Evolutionary conservation across 352 stramenopile genomes (phyloP), one percentile per base, ranked within the genome.

Genomic region (Phytophthora parvispora): DNA sequence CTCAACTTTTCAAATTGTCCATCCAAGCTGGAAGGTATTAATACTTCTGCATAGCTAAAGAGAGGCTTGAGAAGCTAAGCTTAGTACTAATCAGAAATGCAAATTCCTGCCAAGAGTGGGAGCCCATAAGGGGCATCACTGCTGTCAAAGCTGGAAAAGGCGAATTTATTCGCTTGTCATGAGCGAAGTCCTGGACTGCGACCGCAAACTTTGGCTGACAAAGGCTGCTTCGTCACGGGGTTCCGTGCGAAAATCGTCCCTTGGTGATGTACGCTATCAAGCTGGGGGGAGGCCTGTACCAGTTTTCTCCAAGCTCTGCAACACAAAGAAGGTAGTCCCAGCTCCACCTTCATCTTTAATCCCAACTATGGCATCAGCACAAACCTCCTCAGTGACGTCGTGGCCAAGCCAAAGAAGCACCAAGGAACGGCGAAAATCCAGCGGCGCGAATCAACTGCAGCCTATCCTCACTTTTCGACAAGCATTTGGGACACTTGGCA

Each of bases 401-500:
- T n/a, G n/a, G n/a, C n/a, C n/a, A n/a, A 65, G 6, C 18, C 38
- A 43, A 10, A 47, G n/a, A 56, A 54, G 5, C 18, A 60, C 40
- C 20, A 42, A 38, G 9, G 42, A 63, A 25, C 61, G 61, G 20
- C 20, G 31, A 36, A 48, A 34, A 32, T 31, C 34, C 27, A 61
- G 22, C 53, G 34, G 31, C 34, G 24, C 8, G 0, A 22, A 22
- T 13, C 25, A 12, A 31, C 15, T 59, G 34, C 47, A 48, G 24
- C 18, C 22, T 18, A 45, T 25, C 15, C 22, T 66, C 18, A 58
- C 34, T 34, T 72, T 72, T 36, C 20, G 27, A 16, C 56, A 74
- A 53, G 43, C 70, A 2, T 78, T 74, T 43, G 70, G 70, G n/a
- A 20, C n/a, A 4, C 50, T 78, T 2, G 70, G 70, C 0, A 18